Percentiles rank a stretch among this genome's conserved stretches.
Evolutionary conservation across 2,329 filamentous ascomycete genomes (phyloP).

Genomic region (Chaetothyriales sp.): DNA sequence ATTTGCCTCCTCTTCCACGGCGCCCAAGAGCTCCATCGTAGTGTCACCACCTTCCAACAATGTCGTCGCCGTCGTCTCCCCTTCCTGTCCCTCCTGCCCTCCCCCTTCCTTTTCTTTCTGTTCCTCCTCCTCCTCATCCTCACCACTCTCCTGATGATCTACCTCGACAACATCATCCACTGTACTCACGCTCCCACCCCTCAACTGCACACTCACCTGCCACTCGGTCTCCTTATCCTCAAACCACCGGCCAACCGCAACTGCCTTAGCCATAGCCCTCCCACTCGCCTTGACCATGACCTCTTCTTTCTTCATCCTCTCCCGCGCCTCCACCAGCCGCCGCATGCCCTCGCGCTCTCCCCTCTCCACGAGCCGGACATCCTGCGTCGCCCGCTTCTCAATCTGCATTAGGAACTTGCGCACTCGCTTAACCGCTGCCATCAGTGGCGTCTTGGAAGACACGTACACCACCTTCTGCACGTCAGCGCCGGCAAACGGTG

Average conservation of each 20-base stretch:
- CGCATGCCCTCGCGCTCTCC: constrained; percentile 17
- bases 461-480: constrained; percentile 45
- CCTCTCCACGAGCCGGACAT: constrained; percentile 1
- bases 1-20: constrained; percentile 5
- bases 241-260: constrained; percentile 44
- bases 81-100: not conserved
- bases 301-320: constrained; percentile 31
- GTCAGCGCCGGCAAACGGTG: constrained; percentile 37
- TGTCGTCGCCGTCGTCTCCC: not conserved
- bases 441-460: constrained; percentile 40
- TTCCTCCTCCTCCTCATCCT: constrained; percentile 13
- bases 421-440: constrained; percentile 46
- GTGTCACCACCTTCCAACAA: constrained; percentile 12
- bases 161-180: constrained; percentile 46
- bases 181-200: constrained; percentile 43
- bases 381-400: constrained; percentile 34
- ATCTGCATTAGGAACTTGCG: constrained; percentile 41
- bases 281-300: constrained; percentile 48
- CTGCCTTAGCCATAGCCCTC: constrained; percentile 43
- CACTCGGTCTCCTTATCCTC: constrained; percentile 32
- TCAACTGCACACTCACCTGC: constrained; percentile 37
- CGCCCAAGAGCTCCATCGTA: constrained; percentile 15
- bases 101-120: constrained; percentile 3
- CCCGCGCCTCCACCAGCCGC: constrained; percentile 22
- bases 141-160: constrained; percentile 18